Evolutionary conservation across 2,329 filamentous ascomycete species (phyloP).

Genomic region (Claviceps maximensis): DNA sequence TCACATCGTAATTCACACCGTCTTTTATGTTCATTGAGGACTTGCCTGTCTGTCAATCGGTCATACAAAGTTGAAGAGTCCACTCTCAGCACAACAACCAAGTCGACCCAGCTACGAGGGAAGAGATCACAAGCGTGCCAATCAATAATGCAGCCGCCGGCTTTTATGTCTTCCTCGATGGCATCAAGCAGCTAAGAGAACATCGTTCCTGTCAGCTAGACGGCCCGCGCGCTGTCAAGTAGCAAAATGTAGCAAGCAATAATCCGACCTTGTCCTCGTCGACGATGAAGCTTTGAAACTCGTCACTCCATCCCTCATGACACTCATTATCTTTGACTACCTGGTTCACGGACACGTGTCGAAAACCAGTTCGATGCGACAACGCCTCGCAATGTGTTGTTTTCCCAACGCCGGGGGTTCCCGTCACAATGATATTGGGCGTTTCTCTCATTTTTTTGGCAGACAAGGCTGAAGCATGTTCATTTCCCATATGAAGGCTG

Average conservation of each 20-base stretch:
- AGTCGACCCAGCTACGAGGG: conserved; percentile 83
- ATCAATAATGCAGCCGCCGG: conserved; percentile 81
- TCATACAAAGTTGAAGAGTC: conserved; percentile 75
- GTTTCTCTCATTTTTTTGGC: conserved; percentile 27
- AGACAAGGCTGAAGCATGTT: too few relatives aligned
- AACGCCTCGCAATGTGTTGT: conserved; percentile 81
- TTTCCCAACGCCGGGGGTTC: conserved; percentile 92
- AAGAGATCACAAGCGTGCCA: conserved; percentile 98
- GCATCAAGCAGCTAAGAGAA: conserved; percentile 60
- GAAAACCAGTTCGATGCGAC: conserved; percentile 60
- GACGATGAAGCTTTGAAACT: conserved; percentile 79
- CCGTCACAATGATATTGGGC: conserved; percentile 90
- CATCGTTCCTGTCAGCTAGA: conserved; percentile 8
- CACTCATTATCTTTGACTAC: conserved; percentile 80
- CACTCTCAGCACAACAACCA: conserved; percentile 81
- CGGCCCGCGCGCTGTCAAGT: not conserved
- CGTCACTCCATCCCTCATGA: conserved; percentile 78
- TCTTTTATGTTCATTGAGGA: not conserved
- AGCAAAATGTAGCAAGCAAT: not conserved
- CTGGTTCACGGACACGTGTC: conserved; percentile 79
- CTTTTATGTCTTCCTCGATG: conserved; percentile 66
- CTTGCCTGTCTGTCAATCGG: conserved; percentile 58
- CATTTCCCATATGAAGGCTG: not conserved
- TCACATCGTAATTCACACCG: not conserved
- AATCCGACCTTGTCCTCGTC: conserved; percentile 78